Evolutionary conservation across 2,329 filamentous ascomycete species (phyloP).

Genomic region (Hypoxylon sp.): DNA sequence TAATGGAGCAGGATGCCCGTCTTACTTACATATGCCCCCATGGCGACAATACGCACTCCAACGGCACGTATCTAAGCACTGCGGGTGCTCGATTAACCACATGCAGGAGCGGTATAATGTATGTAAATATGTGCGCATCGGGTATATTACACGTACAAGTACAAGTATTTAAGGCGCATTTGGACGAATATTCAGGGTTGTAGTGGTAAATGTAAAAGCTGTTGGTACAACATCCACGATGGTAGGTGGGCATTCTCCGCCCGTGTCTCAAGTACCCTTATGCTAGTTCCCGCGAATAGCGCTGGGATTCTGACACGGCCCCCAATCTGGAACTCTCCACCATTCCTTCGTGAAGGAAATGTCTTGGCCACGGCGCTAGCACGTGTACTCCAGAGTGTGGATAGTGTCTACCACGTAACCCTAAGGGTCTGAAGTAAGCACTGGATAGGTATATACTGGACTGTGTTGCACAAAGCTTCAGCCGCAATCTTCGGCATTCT

Average conservation of each 20-base stretch:
- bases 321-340: slow-evolving; percentile 27
- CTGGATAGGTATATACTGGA: slow-evolving; percentile 4
- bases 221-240: neutral
- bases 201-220: neutral
- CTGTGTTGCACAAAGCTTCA: slow-evolving; percentile 35
- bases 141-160: neutral
- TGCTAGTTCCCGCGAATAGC: slow-evolving; percentile 38
- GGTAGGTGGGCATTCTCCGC: neutral
- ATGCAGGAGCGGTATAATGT: slow-evolving; percentile 1
- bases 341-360: slow-evolving; percentile 10
- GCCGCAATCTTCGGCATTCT: slow-evolving; percentile 35
- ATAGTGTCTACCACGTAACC: slow-evolving; percentile 4
- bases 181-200: neutral
- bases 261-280: neutral
- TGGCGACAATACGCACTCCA: slow-evolving; percentile 18
- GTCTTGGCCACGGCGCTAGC: slow-evolving; percentile 27
- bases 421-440: neutral
- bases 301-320: slow-evolving; percentile 23
- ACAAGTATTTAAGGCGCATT: neutral
- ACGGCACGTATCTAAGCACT: slow-evolving; percentile 4
- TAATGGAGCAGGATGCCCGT: slow-evolving; percentile 29
- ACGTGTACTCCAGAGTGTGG: slow-evolving; percentile 17
- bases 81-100: neutral
- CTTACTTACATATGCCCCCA: slow-evolving; percentile 35
- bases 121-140: neutral